phyloP scores from a whole-genome alignment of 345 rosid genomes.

The Psidium guajava region DNA sequence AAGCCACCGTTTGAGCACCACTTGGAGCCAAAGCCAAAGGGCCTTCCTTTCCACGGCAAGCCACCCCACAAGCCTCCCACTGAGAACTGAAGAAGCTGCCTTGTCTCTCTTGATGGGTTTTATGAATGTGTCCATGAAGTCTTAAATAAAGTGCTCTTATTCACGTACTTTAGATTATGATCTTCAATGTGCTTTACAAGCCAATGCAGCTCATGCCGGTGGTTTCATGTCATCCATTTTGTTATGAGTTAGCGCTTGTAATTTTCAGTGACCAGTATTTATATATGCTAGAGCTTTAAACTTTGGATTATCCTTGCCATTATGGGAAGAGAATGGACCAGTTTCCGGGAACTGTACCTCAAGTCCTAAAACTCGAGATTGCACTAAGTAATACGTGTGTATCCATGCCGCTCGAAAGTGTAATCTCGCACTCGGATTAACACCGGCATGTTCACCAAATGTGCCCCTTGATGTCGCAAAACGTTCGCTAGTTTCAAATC shows the following conservation, averaged over 20 bases:
- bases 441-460: neutral
- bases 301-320: neutral
- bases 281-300: neutral
- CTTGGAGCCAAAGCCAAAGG: neutral
- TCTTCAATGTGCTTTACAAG: neutral
- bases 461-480: neutral
- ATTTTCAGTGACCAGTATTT: neutral
- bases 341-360: neutral
- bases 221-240: neutral
- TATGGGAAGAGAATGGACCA: neutral
- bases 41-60: neutral
- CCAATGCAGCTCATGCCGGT: neutral
- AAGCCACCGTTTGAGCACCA: constrained; percentile 4
- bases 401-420: neutral
- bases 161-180: neutral
- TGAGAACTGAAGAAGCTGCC: too few relatives aligned
- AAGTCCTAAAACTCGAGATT: neutral
- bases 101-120: too few relatives aligned
- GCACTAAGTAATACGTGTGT: neutral
- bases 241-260: neutral
- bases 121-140: too few relatives aligned
- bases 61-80: neutral
- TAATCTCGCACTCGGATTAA: neutral
- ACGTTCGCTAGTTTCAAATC: neutral
- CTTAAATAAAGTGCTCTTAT: too few relatives aligned